Percentiles rank a stretch among this genome's conserved stretches.
Evolutionary conservation across 192 early-diverging fungal species (phyloP).

Genomic region (Coemansia sp.): DNA sequence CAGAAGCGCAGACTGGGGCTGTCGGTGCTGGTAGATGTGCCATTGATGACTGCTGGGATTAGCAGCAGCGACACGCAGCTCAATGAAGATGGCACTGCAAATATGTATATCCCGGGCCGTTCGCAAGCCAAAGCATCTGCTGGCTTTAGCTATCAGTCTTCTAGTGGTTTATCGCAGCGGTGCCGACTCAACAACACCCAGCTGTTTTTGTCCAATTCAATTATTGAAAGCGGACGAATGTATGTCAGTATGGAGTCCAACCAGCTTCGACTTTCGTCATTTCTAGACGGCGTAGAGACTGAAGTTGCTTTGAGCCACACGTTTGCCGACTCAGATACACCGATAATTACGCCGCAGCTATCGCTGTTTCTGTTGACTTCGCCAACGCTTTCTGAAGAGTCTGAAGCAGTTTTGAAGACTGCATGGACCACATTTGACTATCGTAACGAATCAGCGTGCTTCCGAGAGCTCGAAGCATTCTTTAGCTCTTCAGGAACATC

Average conservation of each 20-base stretch:
- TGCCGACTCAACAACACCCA: slow-evolving; percentile 38
- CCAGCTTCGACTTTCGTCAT: slow-evolving; percentile 49
- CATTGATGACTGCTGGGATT: slow-evolving; percentile 35
- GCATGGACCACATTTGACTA: slow-evolving; percentile 53
- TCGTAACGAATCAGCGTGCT: slow-evolving; percentile 32
- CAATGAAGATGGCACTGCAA: slow-evolving; percentile 2
- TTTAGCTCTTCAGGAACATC: slow-evolving; percentile 50
- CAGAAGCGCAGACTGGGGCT: slow-evolving; percentile 10
- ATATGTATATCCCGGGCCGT: slow-evolving; percentile 2
- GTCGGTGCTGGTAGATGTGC: slow-evolving; percentile 47
- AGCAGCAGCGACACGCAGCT: slow-evolving; percentile 11
- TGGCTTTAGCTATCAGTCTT: background rate
- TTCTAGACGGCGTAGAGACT: slow-evolving; percentile 23
- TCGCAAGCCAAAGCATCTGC: background rate
- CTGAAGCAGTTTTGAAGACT: slow-evolving; percentile 47
- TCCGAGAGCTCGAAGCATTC: slow-evolving; percentile 48
- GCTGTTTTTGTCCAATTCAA: slow-evolving; percentile 44
- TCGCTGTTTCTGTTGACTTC: slow-evolving; percentile 51
- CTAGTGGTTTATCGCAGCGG: slow-evolving; percentile 23
- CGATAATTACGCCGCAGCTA: slow-evolving; percentile 49
- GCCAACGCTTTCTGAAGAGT: slow-evolving; percentile 42
- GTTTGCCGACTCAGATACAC: slow-evolving; percentile 40
- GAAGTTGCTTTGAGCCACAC: slow-evolving; percentile 46
- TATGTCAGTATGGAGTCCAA: slow-evolving; percentile 49
- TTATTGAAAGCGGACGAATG: slow-evolving; percentile 43